Percentiles rank a stretch among this genome's conserved stretches.
These are phyloP conservation scores for Lentinula guzmanii DNA, from an alignment of 768 basidiomycete genomes.

Conservation along the genomic window DNA sequence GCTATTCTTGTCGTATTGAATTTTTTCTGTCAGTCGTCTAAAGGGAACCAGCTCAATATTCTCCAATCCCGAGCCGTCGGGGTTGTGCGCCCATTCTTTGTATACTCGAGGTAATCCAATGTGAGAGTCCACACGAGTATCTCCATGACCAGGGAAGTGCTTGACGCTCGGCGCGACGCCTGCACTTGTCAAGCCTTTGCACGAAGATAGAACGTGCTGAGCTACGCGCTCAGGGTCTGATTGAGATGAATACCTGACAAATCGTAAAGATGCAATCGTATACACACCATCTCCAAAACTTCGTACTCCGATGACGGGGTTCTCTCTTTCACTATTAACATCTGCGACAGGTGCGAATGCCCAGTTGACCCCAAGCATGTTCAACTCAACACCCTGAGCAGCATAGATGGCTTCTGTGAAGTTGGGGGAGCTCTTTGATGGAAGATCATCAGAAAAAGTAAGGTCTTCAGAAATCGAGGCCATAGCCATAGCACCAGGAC, in stretches of 20 bases:
- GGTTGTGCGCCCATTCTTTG: constrained; percentile 22
- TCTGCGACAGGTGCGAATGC: constrained; percentile 67
- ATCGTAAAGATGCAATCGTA: background rate
- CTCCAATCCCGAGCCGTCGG: background rate
- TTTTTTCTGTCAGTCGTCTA: constrained; percentile 23
- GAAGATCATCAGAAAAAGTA: background rate
- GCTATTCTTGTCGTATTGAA: constrained; percentile 44
- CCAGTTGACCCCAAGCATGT: constrained; percentile 64
- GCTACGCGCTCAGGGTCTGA: constrained; percentile 52
- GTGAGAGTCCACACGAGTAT: constrained; percentile 69
- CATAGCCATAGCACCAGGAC: constrained; percentile 72
- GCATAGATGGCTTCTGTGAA: constrained; percentile 37
- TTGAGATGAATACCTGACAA: background rate
- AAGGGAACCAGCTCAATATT: background rate
- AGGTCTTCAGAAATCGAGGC: constrained; percentile 39
- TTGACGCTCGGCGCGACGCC: constrained; percentile 59
- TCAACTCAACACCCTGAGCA: constrained; percentile 52
- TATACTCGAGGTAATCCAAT: constrained; percentile 56
- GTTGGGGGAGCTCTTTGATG: constrained; percentile 19
- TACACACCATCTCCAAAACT: constrained; percentile 64
- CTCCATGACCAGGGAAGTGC: constrained; percentile 73
- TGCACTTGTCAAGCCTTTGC: constrained; percentile 38
- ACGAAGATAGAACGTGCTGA: constrained; percentile 39
- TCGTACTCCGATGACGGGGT: constrained; percentile 71
- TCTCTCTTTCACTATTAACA: constrained; percentile 62